phyloP scores from a whole-genome alignment of 495 filamentous ascomycete genomes.

The Penicillium crystallinum region DNA sequence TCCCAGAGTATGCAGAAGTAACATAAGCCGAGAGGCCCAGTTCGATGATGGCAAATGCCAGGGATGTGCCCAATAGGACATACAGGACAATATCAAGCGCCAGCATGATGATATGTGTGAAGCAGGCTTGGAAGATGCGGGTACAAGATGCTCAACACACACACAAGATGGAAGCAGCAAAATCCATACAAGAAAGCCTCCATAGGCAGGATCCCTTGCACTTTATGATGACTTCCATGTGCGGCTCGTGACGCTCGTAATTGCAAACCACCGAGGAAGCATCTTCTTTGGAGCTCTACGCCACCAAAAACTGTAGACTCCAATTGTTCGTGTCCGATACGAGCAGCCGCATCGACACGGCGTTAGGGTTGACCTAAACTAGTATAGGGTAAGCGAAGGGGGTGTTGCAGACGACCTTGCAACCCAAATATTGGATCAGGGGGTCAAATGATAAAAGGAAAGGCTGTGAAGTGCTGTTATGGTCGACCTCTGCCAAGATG shows the following conservation, averaged over 20 bases:
- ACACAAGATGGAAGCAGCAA: neutral
- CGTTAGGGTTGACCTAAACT: constrained; percentile 10
- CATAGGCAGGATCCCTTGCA: constrained; percentile 6
- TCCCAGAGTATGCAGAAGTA: constrained; percentile 1
- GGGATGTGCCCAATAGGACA: constrained; percentile 16
- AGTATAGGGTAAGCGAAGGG: constrained; percentile 22
- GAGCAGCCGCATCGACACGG: constrained; percentile 17
- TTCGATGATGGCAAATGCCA: constrained; percentile 25
- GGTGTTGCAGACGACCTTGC: constrained; percentile 10
- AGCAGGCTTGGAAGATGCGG: neutral
- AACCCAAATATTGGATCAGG: neutral
- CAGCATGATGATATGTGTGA: constrained; percentile 14
- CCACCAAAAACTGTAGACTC: neutral
- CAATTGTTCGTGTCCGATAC: constrained; percentile 13
- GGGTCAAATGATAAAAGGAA: neutral
- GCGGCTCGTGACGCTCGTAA: constrained; percentile 4
- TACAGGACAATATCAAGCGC: constrained; percentile 24
- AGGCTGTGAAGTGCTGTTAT: neutral
- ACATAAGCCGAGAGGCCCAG: constrained; percentile 24
- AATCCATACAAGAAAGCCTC: neutral
- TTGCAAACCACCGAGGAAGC: neutral
- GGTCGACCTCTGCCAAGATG: neutral
- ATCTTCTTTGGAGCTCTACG: neutral
- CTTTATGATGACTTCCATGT: constrained; percentile 9
- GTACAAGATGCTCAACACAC: neutral